Conservation (phyloP, 257 asterid genomes). For the Nicotiana knightiana region DNA sequence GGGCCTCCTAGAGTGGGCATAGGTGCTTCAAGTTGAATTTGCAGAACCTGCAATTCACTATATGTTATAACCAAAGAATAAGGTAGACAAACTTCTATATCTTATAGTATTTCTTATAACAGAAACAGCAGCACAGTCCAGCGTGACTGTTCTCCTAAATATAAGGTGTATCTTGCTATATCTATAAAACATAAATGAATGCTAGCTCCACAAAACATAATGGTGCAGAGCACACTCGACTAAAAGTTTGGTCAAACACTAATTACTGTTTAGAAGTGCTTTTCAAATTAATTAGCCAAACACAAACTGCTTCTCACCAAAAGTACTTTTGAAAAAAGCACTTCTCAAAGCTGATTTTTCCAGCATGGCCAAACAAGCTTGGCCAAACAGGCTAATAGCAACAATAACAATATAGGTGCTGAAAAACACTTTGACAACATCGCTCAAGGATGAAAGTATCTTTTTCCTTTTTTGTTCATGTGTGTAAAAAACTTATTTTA, state of each 20-base stretch:
- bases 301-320: too few relatives aligned
- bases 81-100: background rate
- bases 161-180: background rate
- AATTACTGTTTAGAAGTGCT: too few relatives aligned
- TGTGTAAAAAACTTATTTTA: background rate
- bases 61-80: constrained; percentile 12
- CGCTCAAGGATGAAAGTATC: background rate
- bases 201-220: background rate
- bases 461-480: background rate
- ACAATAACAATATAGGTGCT: background rate
- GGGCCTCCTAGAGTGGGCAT: constrained; percentile 57
- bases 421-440: background rate
- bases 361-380: too few relatives aligned
- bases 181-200: background rate
- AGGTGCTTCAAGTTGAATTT: constrained; percentile 75
- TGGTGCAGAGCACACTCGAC: background rate
- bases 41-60: constrained; percentile 57
- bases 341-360: too few relatives aligned
- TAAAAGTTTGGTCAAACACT: too few relatives aligned
- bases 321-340: too few relatives aligned
- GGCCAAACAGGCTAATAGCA: background rate
- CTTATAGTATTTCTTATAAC: background rate
- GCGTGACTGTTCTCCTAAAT: background rate
- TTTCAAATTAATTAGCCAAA: too few relatives aligned
- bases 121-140: background rate